Conservation (phyloP, 2,329 filamentous ascomycete species). For the Arthrobotrys sinensis region DNA sequence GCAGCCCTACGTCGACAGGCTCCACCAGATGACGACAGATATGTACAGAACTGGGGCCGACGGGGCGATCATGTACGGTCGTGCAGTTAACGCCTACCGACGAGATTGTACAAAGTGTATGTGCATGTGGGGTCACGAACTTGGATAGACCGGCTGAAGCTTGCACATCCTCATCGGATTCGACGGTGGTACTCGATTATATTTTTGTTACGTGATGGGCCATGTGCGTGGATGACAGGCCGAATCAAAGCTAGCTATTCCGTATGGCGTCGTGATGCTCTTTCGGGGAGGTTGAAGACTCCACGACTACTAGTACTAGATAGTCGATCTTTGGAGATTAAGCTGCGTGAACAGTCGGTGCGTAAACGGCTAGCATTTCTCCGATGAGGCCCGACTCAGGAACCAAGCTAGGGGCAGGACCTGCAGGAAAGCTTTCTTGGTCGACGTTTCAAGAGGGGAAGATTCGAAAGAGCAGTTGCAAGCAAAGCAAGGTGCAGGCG, state of each 20-base stretch:
- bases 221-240: not conserved
- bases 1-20: slow-evolving; percentile 17
- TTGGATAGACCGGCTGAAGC: not conserved
- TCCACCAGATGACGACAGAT: slow-evolving; percentile 53
- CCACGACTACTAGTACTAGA: slow-evolving; percentile 5
- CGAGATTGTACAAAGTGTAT: slow-evolving; percentile 3
- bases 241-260: not conserved
- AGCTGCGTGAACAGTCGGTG: slow-evolving; percentile 37
- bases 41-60: slow-evolving; percentile 27
- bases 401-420: slow-evolving; percentile 6
- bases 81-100: not conserved
- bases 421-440: slow-evolving; percentile 39
- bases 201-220: not conserved
- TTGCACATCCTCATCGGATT: not conserved
- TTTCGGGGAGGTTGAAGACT: slow-evolving; percentile 25
- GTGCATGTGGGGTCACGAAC: not conserved
- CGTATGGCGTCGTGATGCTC: not conserved
- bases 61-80: slow-evolving; percentile 18
- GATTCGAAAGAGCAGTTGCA: slow-evolving; percentile 23
- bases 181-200: not conserved
- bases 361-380: slow-evolving; percentile 27
- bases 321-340: slow-evolving; percentile 21
- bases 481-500: slow-evolving; percentile 28
- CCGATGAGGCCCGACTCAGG: slow-evolving; percentile 11
- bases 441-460: slow-evolving; percentile 31